Conservation (phyloP, 176 grass and related monocot genomes). For the Bolboschoenus planiculmis region DNA sequence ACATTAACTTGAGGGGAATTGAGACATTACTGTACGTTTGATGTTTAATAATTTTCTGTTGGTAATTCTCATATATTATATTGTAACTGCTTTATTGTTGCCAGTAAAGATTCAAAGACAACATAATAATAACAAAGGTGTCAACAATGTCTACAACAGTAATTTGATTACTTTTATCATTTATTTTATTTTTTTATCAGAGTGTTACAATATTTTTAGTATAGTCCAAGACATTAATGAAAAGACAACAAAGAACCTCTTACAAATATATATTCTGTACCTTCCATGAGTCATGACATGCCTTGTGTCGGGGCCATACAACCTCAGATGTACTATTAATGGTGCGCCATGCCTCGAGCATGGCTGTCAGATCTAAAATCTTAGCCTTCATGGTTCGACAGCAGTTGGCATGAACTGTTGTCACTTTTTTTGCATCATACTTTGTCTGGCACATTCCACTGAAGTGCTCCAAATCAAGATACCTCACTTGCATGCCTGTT, state of each 20-base stretch:
- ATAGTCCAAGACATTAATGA: not conserved
- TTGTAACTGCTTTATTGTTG: not conserved
- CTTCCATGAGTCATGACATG: slow-evolving; percentile 23
- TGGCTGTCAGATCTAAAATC: slow-evolving; percentile 45
- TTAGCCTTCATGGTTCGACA: slow-evolving; percentile 59
- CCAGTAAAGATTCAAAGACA: not conserved
- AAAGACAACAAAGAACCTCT: not conserved
- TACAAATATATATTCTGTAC: not conserved
- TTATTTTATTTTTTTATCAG: not conserved
- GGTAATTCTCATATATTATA: not conserved
- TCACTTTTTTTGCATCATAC: slow-evolving; percentile 37
- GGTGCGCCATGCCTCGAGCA: slow-evolving; percentile 21
- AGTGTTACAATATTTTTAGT: not conserved
- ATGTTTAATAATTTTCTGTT: not conserved
- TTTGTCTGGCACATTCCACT: slow-evolving; percentile 66
- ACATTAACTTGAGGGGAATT: not conserved
- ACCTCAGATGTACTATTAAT: slow-evolving; percentile 13
- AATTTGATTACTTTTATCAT: not conserved
- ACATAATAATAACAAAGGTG: not conserved
- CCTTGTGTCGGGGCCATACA: slow-evolving; percentile 19
- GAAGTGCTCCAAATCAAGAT: slow-evolving; percentile 63
- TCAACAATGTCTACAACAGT: not conserved
- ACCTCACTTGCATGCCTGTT: slow-evolving; percentile 43
- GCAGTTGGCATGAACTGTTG: slow-evolving; percentile 80
- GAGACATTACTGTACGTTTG: not conserved